Percentiles rank a stretch among this genome's conserved stretches.
phyloP scores from a whole-genome alignment of 441 rosid genomes.

The Cnidoscolus chayamansa region DNA sequence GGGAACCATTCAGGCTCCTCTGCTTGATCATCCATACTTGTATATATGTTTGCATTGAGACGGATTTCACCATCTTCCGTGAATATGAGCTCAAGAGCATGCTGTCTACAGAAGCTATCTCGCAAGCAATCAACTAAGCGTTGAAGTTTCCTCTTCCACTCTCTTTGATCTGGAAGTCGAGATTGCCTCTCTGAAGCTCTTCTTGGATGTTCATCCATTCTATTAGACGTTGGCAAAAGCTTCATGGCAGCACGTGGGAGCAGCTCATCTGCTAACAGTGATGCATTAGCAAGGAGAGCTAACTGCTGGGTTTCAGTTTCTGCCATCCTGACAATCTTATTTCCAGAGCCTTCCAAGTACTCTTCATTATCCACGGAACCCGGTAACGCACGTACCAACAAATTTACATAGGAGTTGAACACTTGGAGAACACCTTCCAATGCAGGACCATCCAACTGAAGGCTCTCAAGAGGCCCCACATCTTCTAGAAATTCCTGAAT shows the following conservation, averaged over 20 bases:
- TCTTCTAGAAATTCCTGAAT: constrained; percentile 81
- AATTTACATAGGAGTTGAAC: constrained; percentile 65
- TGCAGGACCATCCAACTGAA: constrained; percentile 72
- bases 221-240: constrained; percentile 50
- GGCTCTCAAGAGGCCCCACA: constrained; percentile 67
- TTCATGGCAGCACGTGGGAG: constrained; percentile 78
- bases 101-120: constrained; percentile 85
- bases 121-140: constrained; percentile 66
- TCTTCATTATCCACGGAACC: constrained; percentile 80
- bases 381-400: constrained; percentile 74
- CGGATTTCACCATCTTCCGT: constrained; percentile 77
- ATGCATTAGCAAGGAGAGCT: constrained; percentile 83
- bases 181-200: constrained; percentile 61
- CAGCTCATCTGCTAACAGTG: constrained; percentile 79
- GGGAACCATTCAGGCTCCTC: constrained; percentile 77
- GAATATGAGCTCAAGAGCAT: constrained; percentile 82
- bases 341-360: constrained; percentile 47
- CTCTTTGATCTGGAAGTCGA: constrained; percentile 75
- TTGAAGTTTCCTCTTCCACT: constrained; percentile 77
- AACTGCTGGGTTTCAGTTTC: constrained; percentile 80
- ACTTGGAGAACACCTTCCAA: constrained; percentile 74
- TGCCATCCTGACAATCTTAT: constrained; percentile 67
- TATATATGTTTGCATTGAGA: constrained; percentile 57
- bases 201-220: constrained; percentile 51
- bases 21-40: constrained; percentile 46